phyloP scores from a whole-genome alignment of 2,329 filamentous ascomycete species.

The Pochonia chlamydosporia region DNA sequence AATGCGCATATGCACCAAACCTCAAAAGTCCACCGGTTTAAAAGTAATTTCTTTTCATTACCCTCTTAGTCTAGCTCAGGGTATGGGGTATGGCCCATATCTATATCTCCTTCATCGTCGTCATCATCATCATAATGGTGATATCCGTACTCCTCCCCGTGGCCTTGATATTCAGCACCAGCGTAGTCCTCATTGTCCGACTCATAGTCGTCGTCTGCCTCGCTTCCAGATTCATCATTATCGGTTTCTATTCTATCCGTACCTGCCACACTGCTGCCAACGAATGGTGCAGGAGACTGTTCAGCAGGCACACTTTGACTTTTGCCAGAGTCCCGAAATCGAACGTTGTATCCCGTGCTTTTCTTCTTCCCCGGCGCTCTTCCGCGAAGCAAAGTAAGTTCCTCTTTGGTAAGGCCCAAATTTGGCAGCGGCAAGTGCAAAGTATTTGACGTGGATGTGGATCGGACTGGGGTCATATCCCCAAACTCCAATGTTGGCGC shows the following conservation, averaged over 20 bases:
- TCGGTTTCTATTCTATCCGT: slow-evolving; percentile 6
- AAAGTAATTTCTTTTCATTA: no score
- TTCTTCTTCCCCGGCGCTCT: slow-evolving; percentile 29
- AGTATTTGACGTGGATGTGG: slow-evolving; percentile 21
- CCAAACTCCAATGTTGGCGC: slow-evolving; percentile 26
- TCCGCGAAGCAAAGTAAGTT: slow-evolving; percentile 28
- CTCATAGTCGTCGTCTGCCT: slow-evolving; percentile 17
- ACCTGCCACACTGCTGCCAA: slow-evolving; percentile 8
- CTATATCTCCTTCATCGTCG: slow-evolving; percentile 8
- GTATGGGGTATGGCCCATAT: slow-evolving; percentile 7
- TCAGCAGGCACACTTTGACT: slow-evolving; percentile 12
- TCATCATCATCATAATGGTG: slow-evolving; percentile 9
- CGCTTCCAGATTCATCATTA: slow-evolving; percentile 18
- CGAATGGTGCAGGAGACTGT: slow-evolving; percentile 8
- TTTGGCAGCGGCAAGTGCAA: slow-evolving; percentile 29
- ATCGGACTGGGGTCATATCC: slow-evolving; percentile 26
- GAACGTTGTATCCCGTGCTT: slow-evolving; percentile 29
- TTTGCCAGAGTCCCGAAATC: slow-evolving; percentile 19
- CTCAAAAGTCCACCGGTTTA: no score
- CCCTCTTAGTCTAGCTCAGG: slow-evolving; percentile 14
- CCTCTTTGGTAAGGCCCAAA: slow-evolving; percentile 28
- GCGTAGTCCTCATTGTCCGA: slow-evolving; percentile 19
- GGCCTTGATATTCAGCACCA: slow-evolving; percentile 17
- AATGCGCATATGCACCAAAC: no score
- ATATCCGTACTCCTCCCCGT: not conserved